Conservation (phyloP, 164 flowering plant species). For the Protea cynaroides region DNA sequence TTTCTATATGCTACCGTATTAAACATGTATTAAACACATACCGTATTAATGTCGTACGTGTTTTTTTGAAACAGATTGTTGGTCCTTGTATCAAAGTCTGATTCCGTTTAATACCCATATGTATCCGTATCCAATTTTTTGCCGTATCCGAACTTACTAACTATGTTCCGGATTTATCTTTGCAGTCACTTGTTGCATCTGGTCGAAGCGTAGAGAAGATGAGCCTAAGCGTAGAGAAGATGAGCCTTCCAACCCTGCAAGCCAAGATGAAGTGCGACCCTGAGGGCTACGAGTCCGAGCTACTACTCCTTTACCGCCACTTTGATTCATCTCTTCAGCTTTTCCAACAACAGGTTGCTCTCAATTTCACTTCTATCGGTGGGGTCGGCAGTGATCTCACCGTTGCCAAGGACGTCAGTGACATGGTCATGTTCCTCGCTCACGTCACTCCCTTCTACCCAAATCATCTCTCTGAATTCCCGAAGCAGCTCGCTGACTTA, state of each 20-base stretch:
- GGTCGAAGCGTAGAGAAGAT: slow-evolving; percentile 64
- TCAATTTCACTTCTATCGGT: slow-evolving; percentile 38
- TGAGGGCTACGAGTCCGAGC: slow-evolving; percentile 76
- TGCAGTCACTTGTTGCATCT: slow-evolving; percentile 50
- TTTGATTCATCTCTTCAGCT: slow-evolving; percentile 65
- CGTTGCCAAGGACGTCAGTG: slow-evolving; percentile 69
- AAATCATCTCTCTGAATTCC: slow-evolving; percentile 45
- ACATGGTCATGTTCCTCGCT: slow-evolving; percentile 67
- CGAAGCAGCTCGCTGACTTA: slow-evolving; percentile 46
- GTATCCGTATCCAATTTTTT: too few relatives aligned
- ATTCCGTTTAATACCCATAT: too few relatives aligned
- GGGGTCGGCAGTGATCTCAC: slow-evolving; percentile 47
- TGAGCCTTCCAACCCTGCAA: slow-evolving; percentile 65
- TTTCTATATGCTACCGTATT: too few relatives aligned
- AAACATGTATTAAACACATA: too few relatives aligned
- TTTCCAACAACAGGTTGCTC: slow-evolving; percentile 61
- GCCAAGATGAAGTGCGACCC: slow-evolving; percentile 89
- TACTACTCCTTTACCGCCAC: slow-evolving; percentile 47
- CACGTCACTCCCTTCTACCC: slow-evolving; percentile 82
- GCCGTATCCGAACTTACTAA: too few relatives aligned
- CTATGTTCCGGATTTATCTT: slow-evolving; percentile 11
- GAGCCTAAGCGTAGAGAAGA: slow-evolving; percentile 63
- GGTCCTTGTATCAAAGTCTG: too few relatives aligned
- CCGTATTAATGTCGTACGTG: too few relatives aligned
- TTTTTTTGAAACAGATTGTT: too few relatives aligned